Percentiles rank a stretch among this genome's conserved stretches.
These are phyloP conservation scores for Pelargonium citronellum DNA, from an alignment of 441 rosid genomes.

Conservation along the genomic window DNA sequence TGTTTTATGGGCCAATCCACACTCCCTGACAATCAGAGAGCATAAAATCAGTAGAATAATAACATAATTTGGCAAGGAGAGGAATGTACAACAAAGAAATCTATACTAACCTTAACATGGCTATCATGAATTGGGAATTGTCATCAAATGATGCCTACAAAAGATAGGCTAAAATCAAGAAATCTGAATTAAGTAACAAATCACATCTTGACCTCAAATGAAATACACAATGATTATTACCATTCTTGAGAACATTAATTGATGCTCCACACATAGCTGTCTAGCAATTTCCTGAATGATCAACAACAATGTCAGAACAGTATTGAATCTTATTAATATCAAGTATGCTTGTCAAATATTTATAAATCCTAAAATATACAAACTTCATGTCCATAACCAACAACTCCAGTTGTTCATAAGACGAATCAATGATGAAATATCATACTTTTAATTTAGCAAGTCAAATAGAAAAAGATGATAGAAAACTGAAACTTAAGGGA, in stretches of 20 bases:
- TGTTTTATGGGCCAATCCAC: slow-evolving; percentile 94
- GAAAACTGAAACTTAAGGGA: not conserved
- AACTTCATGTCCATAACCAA: not conserved
- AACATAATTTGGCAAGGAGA: slow-evolving; percentile 4
- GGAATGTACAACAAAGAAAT: slow-evolving; percentile 15
- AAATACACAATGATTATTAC: slow-evolving; percentile 30
- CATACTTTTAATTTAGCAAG: not conserved
- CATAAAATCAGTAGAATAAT: slow-evolving; percentile 17
- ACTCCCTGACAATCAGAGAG: slow-evolving; percentile 57
- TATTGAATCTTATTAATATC: not conserved
- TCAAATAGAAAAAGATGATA: not conserved
- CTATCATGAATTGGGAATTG: slow-evolving; percentile 74
- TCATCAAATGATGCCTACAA: slow-evolving; percentile 88
- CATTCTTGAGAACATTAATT: slow-evolving; percentile 75
- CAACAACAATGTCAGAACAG: slow-evolving; percentile 20
- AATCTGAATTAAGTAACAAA: not conserved
- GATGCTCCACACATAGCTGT: slow-evolving; percentile 78
- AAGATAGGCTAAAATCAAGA: slow-evolving; percentile 10
- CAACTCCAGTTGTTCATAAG: not conserved
- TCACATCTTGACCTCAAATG: slow-evolving; percentile 10
- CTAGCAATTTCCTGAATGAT: slow-evolving; percentile 72
- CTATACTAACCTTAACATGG: slow-evolving; percentile 60
- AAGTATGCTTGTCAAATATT: not conserved
- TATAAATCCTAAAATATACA: not conserved
- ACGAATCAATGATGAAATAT: not conserved